phyloP scores from a whole-genome alignment of 441 rosid species.

The Jatropha podagrica region DNA sequence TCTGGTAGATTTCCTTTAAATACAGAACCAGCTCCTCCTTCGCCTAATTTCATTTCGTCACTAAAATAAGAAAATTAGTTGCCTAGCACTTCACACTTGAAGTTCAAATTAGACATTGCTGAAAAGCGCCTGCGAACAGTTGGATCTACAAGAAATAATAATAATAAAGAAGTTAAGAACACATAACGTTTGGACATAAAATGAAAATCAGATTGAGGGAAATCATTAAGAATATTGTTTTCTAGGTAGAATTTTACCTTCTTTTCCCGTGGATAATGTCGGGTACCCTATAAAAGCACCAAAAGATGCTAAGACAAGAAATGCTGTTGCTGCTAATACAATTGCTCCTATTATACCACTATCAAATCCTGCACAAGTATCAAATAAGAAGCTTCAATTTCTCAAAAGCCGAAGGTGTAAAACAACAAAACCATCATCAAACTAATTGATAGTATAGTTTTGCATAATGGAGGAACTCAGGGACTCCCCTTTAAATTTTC shows the following conservation, averaged over 20 bases:
- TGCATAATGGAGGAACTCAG: background rate
- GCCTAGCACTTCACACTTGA: constrained; percentile 60
- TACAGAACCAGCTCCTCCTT: constrained; percentile 76
- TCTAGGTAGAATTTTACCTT: constrained; percentile 30
- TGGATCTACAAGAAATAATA: constrained; percentile 20
- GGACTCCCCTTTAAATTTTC: too few species aligned
- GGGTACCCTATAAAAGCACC: constrained; percentile 53
- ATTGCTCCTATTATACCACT: constrained; percentile 7
- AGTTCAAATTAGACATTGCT: constrained; percentile 30
- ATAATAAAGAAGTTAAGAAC: too few species aligned
- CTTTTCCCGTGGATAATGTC: constrained; percentile 36
- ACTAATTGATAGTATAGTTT: background rate
- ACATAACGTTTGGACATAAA: background rate
- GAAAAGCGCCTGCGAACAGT: constrained; percentile 2
- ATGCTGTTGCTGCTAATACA: constrained; percentile 24
- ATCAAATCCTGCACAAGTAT: background rate
- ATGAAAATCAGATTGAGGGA: background rate
- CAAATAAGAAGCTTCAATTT: background rate
- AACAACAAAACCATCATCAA: background rate
- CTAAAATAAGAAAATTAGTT: constrained; percentile 50
- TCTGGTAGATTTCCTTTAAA: constrained; percentile 61
- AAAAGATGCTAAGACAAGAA: constrained; percentile 32
- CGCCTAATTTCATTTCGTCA: constrained; percentile 57
- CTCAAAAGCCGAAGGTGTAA: background rate
- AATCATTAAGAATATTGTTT: background rate